Base-by-base conservation (phyloP, 306 rosid genomes). In the Spatholobus suberectus region DNA sequence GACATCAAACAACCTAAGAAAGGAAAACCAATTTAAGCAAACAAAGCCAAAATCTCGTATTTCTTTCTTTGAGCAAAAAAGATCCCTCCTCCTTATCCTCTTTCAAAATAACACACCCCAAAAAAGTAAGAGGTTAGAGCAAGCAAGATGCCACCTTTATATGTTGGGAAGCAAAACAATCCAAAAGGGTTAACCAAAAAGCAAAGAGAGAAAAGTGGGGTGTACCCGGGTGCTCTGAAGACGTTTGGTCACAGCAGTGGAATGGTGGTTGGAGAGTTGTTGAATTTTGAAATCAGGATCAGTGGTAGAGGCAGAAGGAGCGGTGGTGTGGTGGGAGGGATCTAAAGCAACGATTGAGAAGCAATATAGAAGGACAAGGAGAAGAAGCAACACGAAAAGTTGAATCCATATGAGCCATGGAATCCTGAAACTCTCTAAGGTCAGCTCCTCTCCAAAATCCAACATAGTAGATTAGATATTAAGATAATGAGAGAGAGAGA, bases 371-470 rank as follows among this genome's bases (percentile, higher is more conserved):
- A 89, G 84, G 38, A 79, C 75, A n/a, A 96, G 14, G 63, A 93
- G 86, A 55, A 94, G 93, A 70, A 93, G 29, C 6, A 90, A 75
- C 0, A 93, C 87, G 0, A 96, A 41, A 18, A 92, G 85, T 75
- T 93, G 99, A 80, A 90, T 90, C 98, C 93, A 96, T 13, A 93
- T 81, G 8, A 96, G 91, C 92, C 96, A 90, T 77, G 96, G 91
- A 61, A 89, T 44, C 83, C 72, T 86, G 82, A 75, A 81, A 85
- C 71, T 86, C 49, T 86, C 78, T 7, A 93, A 15, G 24, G 75
- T 34, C 5, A 95, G 24, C 20, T 87, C 97, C 38, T 90, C 97
- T 49, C 92, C 94, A 80, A 88, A 90, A 84, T 90, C 88, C n/a
- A 86, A 83, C 99, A 93, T 93, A 32, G 5, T 26, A 38, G 75